Conservation (phyloP, 345 rosid genomes). For the Arabidopsis arenosa region DNA sequence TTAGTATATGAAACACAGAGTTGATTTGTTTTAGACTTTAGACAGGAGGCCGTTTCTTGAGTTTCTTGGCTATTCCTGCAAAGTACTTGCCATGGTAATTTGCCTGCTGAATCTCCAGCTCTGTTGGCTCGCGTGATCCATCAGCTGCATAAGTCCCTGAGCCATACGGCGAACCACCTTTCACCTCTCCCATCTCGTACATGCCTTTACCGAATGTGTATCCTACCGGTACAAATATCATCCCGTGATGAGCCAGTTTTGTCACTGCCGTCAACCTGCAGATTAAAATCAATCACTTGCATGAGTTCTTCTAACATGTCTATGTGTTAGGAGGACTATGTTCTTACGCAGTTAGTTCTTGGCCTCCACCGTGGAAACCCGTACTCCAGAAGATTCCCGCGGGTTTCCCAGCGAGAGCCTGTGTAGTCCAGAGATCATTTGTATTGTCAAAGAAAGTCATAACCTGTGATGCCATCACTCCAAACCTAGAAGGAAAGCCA, state of each 20-base stretch:
- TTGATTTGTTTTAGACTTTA: background rate
- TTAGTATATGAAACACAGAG: conserved; percentile 18
- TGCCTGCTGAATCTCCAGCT: conserved; percentile 82
- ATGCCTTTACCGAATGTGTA: conserved; percentile 84
- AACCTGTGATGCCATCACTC: conserved; percentile 91
- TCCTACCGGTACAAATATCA: conserved; percentile 88
- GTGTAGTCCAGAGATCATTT: conserved; percentile 66
- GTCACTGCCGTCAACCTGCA: conserved; percentile 86
- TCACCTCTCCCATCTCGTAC: conserved; percentile 91
- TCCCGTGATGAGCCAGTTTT: conserved; percentile 87
- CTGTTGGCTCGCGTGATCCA: conserved; percentile 78
- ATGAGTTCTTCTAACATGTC: background rate
- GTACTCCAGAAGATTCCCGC: conserved; percentile 99
- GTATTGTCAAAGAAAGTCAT: conserved; percentile 94
- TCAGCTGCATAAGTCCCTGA: conserved; percentile 94
- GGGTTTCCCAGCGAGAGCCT: conserved; percentile 93
- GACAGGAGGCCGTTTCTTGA: conserved; percentile 41
- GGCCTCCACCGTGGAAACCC: conserved; percentile 96
- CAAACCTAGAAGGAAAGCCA: conserved; percentile 95
- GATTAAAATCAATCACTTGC: background rate
- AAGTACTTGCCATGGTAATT: conserved; percentile 84
- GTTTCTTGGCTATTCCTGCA: conserved; percentile 82
- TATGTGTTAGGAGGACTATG: background rate
- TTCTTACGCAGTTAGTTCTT: conserved; percentile 93
- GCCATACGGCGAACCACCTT: conserved; percentile 92